A percentile compares a stretch with the other conserved stretches of the same genome.
These are phyloP conservation scores for Aspergillaceae sp. DNA, from an alignment of 2,329 filamentous ascomycete genomes.

Conservation along the genomic window DNA sequence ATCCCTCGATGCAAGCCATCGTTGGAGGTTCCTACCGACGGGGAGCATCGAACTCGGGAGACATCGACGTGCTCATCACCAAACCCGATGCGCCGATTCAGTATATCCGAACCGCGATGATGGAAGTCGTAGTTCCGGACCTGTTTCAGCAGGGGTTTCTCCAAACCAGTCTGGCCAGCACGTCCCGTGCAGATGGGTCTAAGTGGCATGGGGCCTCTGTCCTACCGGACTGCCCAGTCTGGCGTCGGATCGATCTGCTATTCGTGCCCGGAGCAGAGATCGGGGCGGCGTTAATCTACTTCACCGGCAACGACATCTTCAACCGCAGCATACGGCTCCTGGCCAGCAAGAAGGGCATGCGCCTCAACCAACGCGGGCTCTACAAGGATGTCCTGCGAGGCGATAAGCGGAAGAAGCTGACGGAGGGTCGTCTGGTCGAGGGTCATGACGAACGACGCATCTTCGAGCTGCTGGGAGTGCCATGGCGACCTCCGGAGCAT, in stretches of 20 bases:
- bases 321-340: constrained; percentile 77
- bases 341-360: constrained; percentile 71
- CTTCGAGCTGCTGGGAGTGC: constrained; percentile 73
- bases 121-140: constrained; percentile 53
- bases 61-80: constrained; percentile 80
- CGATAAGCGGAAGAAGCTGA: constrained; percentile 50
- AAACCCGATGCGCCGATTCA: constrained; percentile 50
- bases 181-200: constrained; percentile 50
- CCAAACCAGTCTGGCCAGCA: constrained; percentile 57
- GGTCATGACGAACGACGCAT: constrained; percentile 67
- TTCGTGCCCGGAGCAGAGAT: constrained; percentile 71
- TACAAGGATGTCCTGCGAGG: constrained; percentile 62
- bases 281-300: constrained; percentile 85
- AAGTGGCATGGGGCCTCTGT: constrained; percentile 87
- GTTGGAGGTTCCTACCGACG: constrained; percentile 80
- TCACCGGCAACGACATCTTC: constrained; percentile 92
- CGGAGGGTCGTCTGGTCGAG: constrained; percentile 63
- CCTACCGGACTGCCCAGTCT: constrained; percentile 52
- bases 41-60: constrained; percentile 63
- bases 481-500: constrained; percentile 70
- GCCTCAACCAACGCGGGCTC: constrained; percentile 74
- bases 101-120: constrained; percentile 53
- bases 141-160: constrained; percentile 59
- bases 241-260: constrained; percentile 78
- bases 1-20: constrained; percentile 58